A percentile compares a stretch with the other conserved stretches of the same genome.
These are phyloP conservation scores for Persicaria tinctoria DNA, from an alignment of 148 eudicot genomes.

Conservation along the genomic window DNA sequence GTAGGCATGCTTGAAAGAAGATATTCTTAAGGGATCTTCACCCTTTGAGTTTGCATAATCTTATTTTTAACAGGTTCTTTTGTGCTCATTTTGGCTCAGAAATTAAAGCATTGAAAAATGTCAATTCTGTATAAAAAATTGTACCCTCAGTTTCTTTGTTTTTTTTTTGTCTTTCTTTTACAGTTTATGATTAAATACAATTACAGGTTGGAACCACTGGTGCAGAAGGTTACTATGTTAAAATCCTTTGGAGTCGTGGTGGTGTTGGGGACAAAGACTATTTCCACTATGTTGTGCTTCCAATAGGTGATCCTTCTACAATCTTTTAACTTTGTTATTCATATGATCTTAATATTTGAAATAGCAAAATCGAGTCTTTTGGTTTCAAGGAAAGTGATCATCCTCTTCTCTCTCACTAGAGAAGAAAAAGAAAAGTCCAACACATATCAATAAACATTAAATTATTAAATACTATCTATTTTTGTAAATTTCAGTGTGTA, in stretches of 20 bases:
- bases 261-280: constrained; percentile 93
- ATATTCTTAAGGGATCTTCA: background rate
- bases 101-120: background rate
- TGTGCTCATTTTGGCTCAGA: background rate
- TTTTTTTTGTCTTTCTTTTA: no score
- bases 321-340: background rate
- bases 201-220: constrained; percentile 81
- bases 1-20: no score
- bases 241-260: constrained; percentile 88
- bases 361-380: no score
- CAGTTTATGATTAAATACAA: constrained; percentile 7
- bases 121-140: background rate
- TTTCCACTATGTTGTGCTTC: constrained; percentile 75
- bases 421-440: background rate
- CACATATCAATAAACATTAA: no score
- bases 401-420: no score
- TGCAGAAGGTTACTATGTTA: constrained; percentile 94
- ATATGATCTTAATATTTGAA: background rate
- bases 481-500: no score
- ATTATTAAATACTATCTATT: no score
- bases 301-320: constrained; percentile 54
- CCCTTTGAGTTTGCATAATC: background rate
- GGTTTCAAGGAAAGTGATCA: no score
- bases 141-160: background rate
- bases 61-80: background rate